Evolutionary conservation across 2,329 filamentous ascomycete species (phyloP), one percentile per base, ranked within the genome.

Genomic region (Aspergillus sp.): DNA sequence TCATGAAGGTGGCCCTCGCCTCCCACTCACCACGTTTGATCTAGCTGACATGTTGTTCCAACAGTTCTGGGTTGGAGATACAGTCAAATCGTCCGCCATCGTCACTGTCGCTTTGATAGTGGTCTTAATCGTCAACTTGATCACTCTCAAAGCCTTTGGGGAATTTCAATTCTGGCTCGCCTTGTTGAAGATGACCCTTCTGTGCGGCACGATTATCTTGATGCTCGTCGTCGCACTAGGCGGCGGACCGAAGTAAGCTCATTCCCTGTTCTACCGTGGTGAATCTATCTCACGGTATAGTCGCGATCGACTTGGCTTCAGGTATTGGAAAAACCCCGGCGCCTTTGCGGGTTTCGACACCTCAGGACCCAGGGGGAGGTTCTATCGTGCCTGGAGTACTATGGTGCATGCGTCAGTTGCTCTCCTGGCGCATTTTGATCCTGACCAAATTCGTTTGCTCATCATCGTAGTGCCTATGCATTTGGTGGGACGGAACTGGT

Each of bases 401-500:
- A 84, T 91, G 60, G 85, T 90, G 67, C 89, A 86, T 42, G 89
- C 90, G 1, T 87, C 87, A 4, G 92, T 92, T 42, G 14, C 6
- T 42, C 6, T 42, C 14, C 36, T 7, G 16, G 36, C 32, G 4
- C 32, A 1, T 36, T 9, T 36, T 6, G 32, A n/a, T 6, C 14
- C 5, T n/a, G 14, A 7, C 14, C 3, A 5, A 14, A 14, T 14
- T 24, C 6, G 3, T 12, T 22, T 47, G 45, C 45, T 47, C 11
- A 20, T 4, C 11, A 18, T 47, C 45, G 4, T 20, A 47, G 45
- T 20, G 22, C 22, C 45, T 47, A 47, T 66, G 89, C 90, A 58
- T 92, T 90, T 72, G 81, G 91, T 3, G 89, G 88, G 58, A 89
- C 88, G 3, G 89, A 91, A 70, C 80, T 91, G 20, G 87, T 91